These are phyloP conservation scores for Melaleuca quinquenervia DNA, from an alignment of 345 rosid species.

Conservation along the genomic window DNA sequence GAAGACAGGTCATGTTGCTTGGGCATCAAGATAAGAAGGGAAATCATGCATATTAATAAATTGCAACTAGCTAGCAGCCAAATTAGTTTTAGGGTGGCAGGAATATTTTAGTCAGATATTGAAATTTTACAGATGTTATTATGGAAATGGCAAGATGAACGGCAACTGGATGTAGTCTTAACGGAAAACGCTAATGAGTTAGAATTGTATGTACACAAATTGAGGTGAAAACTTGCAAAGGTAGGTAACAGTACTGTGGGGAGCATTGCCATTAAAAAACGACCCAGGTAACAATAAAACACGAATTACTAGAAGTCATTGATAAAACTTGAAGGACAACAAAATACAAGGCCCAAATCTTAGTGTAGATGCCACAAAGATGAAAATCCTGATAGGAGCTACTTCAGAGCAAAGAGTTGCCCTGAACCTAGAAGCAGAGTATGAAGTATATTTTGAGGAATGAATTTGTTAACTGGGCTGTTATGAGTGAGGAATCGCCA, in stretches of 20 bases:
- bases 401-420: neutral
- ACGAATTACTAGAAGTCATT: neutral
- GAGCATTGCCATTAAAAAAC: neutral
- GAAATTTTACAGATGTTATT: neutral
- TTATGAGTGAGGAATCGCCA: conserved; percentile 61
- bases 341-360: neutral
- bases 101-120: neutral
- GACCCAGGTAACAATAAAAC: neutral
- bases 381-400: neutral
- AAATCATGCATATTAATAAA: neutral
- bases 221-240: neutral
- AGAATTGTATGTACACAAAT: neutral
- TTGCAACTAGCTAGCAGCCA: neutral
- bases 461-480: conserved; percentile 47
- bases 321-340: neutral
- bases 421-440: neutral
- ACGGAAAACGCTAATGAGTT: neutral
- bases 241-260: neutral
- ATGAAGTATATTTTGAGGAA: neutral
- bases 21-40: neutral
- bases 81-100: neutral
- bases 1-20: neutral
- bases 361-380: neutral
- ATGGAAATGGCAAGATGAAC: neutral
- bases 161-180: neutral